A percentile compares a stretch with the other conserved stretches of the same genome.
These are phyloP conservation scores for Aureobasidium sp. DNA, from an alignment of 2,329 filamentous ascomycete genomes.

Conservation along the genomic window DNA sequence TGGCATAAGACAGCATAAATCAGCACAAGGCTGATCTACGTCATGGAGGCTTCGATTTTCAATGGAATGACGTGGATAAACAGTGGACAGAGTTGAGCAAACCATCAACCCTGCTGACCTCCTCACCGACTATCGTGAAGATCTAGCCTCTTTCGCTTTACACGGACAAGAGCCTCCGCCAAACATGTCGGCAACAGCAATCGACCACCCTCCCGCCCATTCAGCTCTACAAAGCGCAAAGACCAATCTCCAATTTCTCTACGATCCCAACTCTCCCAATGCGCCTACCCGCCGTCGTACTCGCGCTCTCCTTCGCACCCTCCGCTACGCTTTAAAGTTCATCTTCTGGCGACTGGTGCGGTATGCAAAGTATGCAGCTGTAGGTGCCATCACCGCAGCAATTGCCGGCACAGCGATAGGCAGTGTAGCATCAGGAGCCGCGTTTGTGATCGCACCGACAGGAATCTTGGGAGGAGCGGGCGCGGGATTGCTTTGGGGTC, in stretches of 20 bases:
- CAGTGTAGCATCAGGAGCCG: conserved; percentile 31
- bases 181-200: conserved; percentile 1
- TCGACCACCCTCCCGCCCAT: neutral
- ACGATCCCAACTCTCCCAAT: conserved; percentile 27
- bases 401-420: conserved; percentile 33
- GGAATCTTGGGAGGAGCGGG: conserved; percentile 33
- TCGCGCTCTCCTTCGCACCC: conserved; percentile 31
- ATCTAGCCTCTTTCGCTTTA: neutral
- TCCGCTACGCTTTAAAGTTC: conserved; percentile 35
- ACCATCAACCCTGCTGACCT: too few relatives aligned
- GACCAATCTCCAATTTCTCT: conserved; percentile 29
- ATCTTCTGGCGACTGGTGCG: conserved; percentile 37
- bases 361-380: conserved; percentile 38
- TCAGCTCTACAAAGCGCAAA: conserved; percentile 21
- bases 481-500: conserved; percentile 33
- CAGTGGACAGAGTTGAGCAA: too few relatives aligned
- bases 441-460: conserved; percentile 37
- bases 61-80: too few relatives aligned
- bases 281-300: conserved; percentile 32
- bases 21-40: too few relatives aligned
- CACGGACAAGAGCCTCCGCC: too few relatives aligned
- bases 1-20: neutral
- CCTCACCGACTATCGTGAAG: too few relatives aligned
- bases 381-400: conserved; percentile 34
- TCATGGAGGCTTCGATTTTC: too few relatives aligned